These are phyloP conservation scores for Hippophae gyantsensis DNA, from an alignment of 306 rosid species.

Conservation along the genomic window DNA sequence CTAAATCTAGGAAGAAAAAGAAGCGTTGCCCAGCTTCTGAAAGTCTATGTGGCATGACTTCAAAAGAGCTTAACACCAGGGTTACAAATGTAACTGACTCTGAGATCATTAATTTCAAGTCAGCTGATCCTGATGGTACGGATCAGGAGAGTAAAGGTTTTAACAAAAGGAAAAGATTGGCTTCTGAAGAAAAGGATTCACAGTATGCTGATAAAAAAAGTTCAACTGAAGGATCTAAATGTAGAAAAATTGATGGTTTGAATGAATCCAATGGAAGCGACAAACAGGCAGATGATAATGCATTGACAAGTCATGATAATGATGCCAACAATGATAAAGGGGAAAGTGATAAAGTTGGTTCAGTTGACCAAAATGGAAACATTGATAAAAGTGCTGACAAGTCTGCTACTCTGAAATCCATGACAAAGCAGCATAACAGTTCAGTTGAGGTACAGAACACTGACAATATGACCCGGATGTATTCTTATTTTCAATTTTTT, in stretches of 20 bases:
- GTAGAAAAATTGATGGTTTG: conserved; percentile 35
- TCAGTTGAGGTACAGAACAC: conserved; percentile 51
- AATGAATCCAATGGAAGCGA: conserved; percentile 26
- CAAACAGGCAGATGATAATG: conserved; percentile 19
- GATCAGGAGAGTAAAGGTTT: conserved; percentile 34
- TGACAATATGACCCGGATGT: no score
- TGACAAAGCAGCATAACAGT: conserved; percentile 44
- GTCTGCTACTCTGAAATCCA: conserved; percentile 27
- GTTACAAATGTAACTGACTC: conserved; percentile 21
- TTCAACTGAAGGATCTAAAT: conserved; percentile 45
- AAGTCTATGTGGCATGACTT: conserved; percentile 8
- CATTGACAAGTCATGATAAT: conserved; percentile 12
- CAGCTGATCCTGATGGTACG: conserved; percentile 19
- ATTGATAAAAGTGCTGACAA: conserved; percentile 33
- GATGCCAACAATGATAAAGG: conserved; percentile 9
- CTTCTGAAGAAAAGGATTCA: conserved; percentile 38
- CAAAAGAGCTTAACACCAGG: conserved; percentile 7
- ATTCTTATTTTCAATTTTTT: no score
- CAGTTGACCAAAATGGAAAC: conserved; percentile 18
- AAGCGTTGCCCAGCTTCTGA: conserved; percentile 19
- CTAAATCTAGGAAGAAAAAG: conserved; percentile 33
- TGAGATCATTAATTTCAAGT: conserved; percentile 18
- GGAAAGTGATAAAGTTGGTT: conserved; percentile 10
- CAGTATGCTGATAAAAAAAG: conserved; percentile 26
- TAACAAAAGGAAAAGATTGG: conserved; percentile 57